Evolutionary conservation across 2,329 filamentous ascomycete species (phyloP).

Genomic region (Teratosphaeria epicoccoides): DNA sequence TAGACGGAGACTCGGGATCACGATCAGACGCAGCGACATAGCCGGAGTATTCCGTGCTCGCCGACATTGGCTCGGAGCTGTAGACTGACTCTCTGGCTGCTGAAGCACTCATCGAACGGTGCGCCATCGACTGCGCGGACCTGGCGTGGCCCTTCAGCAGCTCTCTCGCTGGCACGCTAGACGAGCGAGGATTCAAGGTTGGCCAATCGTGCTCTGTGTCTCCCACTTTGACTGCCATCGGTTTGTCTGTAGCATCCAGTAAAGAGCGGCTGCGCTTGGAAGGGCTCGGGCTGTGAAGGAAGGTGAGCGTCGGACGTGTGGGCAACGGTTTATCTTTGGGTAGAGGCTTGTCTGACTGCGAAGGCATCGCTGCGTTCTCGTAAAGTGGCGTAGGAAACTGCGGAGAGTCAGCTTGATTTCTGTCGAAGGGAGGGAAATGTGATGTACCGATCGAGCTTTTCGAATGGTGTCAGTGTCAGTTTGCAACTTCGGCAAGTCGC

Average conservation of each 20-base stretch:
- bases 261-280: constrained; percentile 28
- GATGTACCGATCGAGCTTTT: background rate
- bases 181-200: constrained; percentile 11
- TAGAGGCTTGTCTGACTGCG: constrained; percentile 1
- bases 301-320: constrained; percentile 26
- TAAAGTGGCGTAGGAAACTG: background rate
- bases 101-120: background rate
- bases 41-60: background rate
- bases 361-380: background rate
- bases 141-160: background rate
- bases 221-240: constrained; percentile 10
- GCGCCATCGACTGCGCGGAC: background rate
- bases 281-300: constrained; percentile 24
- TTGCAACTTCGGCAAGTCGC: background rate
- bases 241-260: constrained; percentile 29
- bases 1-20: background rate
- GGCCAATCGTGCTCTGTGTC: constrained; percentile 13
- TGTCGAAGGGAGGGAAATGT: background rate
- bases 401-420: background rate
- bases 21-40: background rate
- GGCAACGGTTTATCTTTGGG: constrained; percentile 30
- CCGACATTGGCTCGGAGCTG: background rate
- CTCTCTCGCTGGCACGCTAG: background rate
- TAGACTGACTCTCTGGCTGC: background rate
- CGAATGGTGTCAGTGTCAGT: background rate